phyloP scores from a whole-genome alignment of 2,329 filamentous ascomycete species.

The Aureobasidium sp. region DNA sequence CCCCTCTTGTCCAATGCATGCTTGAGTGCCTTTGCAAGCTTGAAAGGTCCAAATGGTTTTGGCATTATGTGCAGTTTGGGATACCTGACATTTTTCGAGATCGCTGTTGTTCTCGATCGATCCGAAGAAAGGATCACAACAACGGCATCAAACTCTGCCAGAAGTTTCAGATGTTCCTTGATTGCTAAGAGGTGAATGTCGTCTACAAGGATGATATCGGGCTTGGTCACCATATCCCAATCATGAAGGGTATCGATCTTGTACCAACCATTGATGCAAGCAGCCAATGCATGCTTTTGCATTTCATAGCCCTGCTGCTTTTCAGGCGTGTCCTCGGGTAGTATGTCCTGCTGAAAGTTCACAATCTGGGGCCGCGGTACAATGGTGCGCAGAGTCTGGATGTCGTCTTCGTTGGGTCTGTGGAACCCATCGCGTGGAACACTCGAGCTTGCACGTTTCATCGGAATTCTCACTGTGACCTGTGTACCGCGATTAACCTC shows the following conservation, averaged over 20 bases:
- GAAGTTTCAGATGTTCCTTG: constrained; percentile 16
- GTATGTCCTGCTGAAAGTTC: constrained; percentile 21
- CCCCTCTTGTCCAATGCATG: constrained; percentile 5
- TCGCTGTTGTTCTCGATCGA: constrained; percentile 19
- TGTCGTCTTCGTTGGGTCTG: constrained; percentile 5
- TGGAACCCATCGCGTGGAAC: not conserved
- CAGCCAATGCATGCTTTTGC: constrained; percentile 20
- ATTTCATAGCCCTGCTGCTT: constrained; percentile 20
- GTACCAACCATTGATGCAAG: constrained; percentile 22
- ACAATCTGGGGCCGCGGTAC: constrained; percentile 19
- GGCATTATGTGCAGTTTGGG: constrained; percentile 4
- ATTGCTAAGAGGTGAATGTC: constrained; percentile 23
- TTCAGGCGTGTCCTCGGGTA: constrained; percentile 21
- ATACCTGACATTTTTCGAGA: not conserved
- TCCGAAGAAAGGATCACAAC: constrained; percentile 31
- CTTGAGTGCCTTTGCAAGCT: constrained; percentile 24
- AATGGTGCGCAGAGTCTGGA: not conserved
- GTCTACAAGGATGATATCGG: constrained; percentile 22
- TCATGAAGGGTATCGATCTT: constrained; percentile 21
- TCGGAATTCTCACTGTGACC: constrained; percentile 13
- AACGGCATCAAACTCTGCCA: constrained; percentile 19
- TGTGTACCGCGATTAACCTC: constrained; percentile 17
- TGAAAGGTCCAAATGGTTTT: constrained; percentile 30
- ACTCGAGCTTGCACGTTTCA: not conserved
- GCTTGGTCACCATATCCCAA: constrained; percentile 21